Evolutionary conservation across 257 asterid genomes (phyloP).

Genomic region (Solanum appendiculatum): DNA sequence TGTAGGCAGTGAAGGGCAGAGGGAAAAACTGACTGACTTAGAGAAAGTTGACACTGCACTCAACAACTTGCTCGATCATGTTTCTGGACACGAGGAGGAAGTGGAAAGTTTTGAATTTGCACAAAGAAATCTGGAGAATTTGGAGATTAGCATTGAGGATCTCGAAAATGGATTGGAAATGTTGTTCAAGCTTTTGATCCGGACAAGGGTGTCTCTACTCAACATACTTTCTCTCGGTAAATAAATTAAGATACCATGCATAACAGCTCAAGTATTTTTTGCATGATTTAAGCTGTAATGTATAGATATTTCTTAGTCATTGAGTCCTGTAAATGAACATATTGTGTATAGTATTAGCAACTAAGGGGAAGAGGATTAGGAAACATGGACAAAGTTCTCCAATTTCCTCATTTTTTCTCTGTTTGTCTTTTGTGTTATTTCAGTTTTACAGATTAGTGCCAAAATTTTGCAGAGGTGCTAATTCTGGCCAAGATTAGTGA

Average conservation of each 20-base stretch:
- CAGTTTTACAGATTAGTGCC: background rate
- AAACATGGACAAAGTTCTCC: background rate
- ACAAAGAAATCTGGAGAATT: slow-evolving; percentile 14
- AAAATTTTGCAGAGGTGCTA: background rate
- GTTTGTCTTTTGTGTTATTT: background rate
- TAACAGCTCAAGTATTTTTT: slow-evolving; percentile 2
- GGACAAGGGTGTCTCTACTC: slow-evolving; percentile 24
- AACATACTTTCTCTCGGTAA: slow-evolving; percentile 8
- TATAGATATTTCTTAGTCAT: background rate
- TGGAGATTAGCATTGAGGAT: slow-evolving; percentile 13
- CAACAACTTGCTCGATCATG: background rate
- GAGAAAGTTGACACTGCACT: slow-evolving; percentile 21
- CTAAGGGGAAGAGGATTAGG: background rate
- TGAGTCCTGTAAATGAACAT: background rate
- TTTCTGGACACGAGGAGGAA: slow-evolving; percentile 1
- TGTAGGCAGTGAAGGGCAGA: slow-evolving; percentile 1
- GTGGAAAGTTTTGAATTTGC: slow-evolving; percentile 9
- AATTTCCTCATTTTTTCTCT: background rate
- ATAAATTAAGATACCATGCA: background rate
- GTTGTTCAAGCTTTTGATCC: slow-evolving; percentile 21
- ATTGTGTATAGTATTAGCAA: background rate
- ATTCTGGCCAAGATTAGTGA: background rate
- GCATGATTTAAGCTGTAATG: slow-evolving; percentile 1
- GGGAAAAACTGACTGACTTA: slow-evolving; percentile 9
- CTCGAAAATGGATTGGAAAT: slow-evolving; percentile 19